These are phyloP conservation scores for Sclerotinia nivalis DNA, from an alignment of 2,329 filamentous ascomycete species.

Conservation along the genomic window DNA sequence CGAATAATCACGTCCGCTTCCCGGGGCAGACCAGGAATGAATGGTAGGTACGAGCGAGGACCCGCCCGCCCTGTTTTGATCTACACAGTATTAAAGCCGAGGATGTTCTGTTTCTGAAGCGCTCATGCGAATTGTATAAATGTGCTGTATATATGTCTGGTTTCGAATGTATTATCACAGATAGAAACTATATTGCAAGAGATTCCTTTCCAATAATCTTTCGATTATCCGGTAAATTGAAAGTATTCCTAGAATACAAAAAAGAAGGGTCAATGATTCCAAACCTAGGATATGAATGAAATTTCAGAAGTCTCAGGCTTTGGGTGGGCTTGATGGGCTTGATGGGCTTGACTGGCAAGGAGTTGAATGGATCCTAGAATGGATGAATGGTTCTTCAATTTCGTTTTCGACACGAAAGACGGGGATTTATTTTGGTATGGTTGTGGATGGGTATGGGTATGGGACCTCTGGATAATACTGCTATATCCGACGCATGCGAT, in stretches of 20 bases:
- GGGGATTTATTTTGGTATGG: slow-evolving; percentile 14
- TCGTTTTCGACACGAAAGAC: slow-evolving; percentile 11
- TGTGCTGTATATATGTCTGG: neutral
- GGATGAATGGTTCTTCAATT: slow-evolving; percentile 4
- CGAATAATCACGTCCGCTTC: slow-evolving; percentile 20
- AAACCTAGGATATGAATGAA: neutral
- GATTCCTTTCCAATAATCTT: neutral
- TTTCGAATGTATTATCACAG: neutral
- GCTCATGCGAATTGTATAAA: slow-evolving; percentile 12
- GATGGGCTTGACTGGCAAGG: neutral
- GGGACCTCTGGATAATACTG: neutral
- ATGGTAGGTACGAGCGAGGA: slow-evolving; percentile 22
- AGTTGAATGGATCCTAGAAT: slow-evolving; percentile 5
- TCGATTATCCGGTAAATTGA: neutral
- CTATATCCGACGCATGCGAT: slow-evolving; percentile 7
- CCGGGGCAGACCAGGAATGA: slow-evolving; percentile 21
- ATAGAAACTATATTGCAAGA: slow-evolving; percentile 2
- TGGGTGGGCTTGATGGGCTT: neutral
- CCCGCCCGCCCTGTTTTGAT: slow-evolving; percentile 22
- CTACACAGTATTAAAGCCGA: slow-evolving; percentile 16
- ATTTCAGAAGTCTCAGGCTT: neutral
- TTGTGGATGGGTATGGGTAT: neutral
- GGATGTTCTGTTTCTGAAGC: slow-evolving; percentile 17
- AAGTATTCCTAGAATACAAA: neutral
- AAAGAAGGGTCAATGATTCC: slow-evolving; percentile 14